These are phyloP conservation scores for Acarospora socialis DNA, from an alignment of 2,329 filamentous ascomycete species.

Conservation along the genomic window DNA sequence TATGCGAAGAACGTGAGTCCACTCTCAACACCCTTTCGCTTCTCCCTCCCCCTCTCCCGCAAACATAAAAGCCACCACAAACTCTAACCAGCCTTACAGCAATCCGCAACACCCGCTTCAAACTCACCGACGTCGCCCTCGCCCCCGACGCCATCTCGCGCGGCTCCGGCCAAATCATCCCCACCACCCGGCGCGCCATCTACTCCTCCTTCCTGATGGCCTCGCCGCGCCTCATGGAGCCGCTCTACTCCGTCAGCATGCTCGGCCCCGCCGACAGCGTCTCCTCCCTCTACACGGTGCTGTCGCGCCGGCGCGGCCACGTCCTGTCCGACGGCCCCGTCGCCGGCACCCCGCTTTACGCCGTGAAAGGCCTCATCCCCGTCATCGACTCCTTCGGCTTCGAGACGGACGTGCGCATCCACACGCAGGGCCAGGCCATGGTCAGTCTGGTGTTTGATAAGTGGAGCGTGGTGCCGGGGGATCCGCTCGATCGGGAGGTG, in stretches of 20 bases:
- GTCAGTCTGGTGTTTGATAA: slow-evolving; percentile 87
- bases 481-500: slow-evolving; percentile 80
- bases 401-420: slow-evolving; percentile 91
- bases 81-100: slow-evolving; percentile 35
- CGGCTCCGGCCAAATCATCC: slow-evolving; percentile 93
- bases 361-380: slow-evolving; percentile 77
- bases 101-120: slow-evolving; percentile 96
- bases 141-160: slow-evolving; percentile 86
- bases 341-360: slow-evolving; percentile 85
- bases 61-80: too few species aligned
- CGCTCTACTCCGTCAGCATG: slow-evolving; percentile 83
- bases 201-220: slow-evolving; percentile 97
- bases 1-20: slow-evolving; percentile 88
- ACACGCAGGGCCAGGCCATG: slow-evolving; percentile 84
- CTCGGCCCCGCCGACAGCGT: slow-evolving; percentile 84
- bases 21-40: slow-evolving; percentile 10
- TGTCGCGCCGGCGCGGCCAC: slow-evolving; percentile 77
- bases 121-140: slow-evolving; percentile 77
- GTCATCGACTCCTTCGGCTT: slow-evolving; percentile 98
- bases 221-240: slow-evolving; percentile 90
- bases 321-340: slow-evolving; percentile 90
- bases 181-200: slow-evolving; percentile 79
- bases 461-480: slow-evolving; percentile 91
- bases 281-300: slow-evolving; percentile 77
- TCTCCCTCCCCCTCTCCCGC: too few species aligned